These are phyloP conservation scores for Dictyostelium discoideum DNA, from an alignment of 78 protist species.

Conservation along the genomic window DNA sequence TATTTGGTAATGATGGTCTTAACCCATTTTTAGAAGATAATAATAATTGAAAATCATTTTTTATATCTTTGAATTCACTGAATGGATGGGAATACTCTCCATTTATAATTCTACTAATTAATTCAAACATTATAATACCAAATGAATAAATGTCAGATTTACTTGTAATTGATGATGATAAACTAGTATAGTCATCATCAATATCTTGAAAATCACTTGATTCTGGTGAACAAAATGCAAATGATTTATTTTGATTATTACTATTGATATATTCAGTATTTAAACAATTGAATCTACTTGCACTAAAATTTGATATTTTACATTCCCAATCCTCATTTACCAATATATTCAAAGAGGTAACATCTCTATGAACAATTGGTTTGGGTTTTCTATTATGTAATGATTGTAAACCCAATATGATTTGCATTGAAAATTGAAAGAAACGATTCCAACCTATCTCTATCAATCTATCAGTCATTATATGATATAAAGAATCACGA, in stretches of 20 bases:
- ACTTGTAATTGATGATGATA: not conserved
- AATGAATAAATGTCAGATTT: constrained; percentile 78
- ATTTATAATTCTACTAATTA: constrained; percentile 53
- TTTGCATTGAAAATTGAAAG: constrained; percentile 66
- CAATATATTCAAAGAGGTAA: constrained; percentile 71
- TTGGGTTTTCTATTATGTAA: constrained; percentile 78
- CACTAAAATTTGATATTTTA: constrained; percentile 75
- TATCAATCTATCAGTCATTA: constrained; percentile 23
- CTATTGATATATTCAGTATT: constrained; percentile 12
- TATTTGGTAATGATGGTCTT: constrained; percentile 55
- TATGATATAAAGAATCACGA: constrained; percentile 47
- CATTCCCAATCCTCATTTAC: constrained; percentile 71
- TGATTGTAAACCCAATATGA: constrained; percentile 51
- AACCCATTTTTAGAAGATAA: constrained; percentile 69
- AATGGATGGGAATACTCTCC: constrained; percentile 51
- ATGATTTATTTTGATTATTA: constrained; percentile 68
- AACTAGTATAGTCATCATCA: not conserved
- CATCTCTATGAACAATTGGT: constrained; percentile 74
- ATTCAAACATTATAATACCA: constrained; percentile 82
- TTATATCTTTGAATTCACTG: constrained; percentile 12
- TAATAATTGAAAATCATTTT: constrained; percentile 79
- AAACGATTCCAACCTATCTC: constrained; percentile 74
- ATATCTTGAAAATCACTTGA: constrained; percentile 11
- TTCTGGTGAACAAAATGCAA: constrained; percentile 80
- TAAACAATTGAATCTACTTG: constrained; percentile 49